Evolutionary conservation across 2,329 filamentous ascomycete genomes (phyloP), one percentile per base, ranked within the genome.

Genomic region (Neospermospora avenae): DNA sequence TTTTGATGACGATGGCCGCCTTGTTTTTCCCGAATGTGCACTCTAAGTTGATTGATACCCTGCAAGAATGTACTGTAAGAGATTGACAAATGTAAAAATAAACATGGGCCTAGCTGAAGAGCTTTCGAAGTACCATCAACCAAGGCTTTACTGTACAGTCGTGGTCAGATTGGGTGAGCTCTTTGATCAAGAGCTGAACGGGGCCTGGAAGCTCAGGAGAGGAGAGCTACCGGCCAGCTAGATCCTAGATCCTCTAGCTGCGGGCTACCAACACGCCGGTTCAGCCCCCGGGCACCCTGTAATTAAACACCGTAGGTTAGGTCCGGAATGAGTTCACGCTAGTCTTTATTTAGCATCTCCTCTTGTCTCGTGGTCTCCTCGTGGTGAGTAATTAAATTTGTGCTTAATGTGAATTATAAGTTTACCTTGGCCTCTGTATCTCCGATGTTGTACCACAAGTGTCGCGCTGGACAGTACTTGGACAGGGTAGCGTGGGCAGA

Each of bases 231-330:
- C 28, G 28, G 28, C 28, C 28, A 31, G 28, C 28, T 10, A 31
- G 28, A n/a, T n/a, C n/a, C 28, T 31, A 31, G 28, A 31, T 42
- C n/a, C 1, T 42, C n/a, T 42, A 42, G 39, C 39, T 42, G 39
- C 39, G 48, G 28, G 48, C 48, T 51, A 51, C 48, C 48, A 51
- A 18, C 28, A 13, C 31, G 48, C 31, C 28, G 48, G 48, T 51
- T 51, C 48, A 37, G 28, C 48, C 48, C 48, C 35, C 48, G 48
- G 46, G 48, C 48, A 37, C 48, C 48, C 48, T 51, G 48, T 31
- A 51, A 51, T 51, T 37, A 51, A 51, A 51, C 48, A 51, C 48
- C 28, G 28, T 37, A 51, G 48, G 28, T 5, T 31, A n/a, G n/a
- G n/a, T n/a, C n/a, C n/a, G n/a, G n/a, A n/a, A n/a, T n/a, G n/a